A percentile compares a stretch with the other conserved stretches of the same genome.
Evolutionary conservation across 139 green algal species (phyloP).

Genomic region (Tetradesmus lagerheimii): DNA sequence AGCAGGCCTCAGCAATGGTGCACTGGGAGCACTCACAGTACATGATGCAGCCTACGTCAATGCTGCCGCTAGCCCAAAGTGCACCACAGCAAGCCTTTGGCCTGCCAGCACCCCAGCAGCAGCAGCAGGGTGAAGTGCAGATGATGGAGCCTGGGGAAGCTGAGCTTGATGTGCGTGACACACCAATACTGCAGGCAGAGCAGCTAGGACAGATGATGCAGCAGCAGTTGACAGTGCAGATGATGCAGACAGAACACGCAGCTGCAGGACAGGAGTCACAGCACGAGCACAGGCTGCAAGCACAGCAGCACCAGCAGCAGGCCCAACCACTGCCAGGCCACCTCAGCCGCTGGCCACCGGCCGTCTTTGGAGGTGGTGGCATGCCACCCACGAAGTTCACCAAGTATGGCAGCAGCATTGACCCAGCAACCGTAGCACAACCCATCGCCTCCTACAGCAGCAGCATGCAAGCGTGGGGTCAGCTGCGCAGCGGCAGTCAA

Average conservation of each 20-base stretch:
- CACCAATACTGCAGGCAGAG: background rate
- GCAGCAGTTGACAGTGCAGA: background rate
- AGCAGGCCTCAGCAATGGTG: too few species aligned
- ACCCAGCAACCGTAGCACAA: background rate
- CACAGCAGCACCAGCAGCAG: background rate
- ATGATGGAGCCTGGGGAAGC: background rate
- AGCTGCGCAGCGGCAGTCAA: background rate
- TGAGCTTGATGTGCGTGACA: background rate
- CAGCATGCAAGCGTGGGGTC: background rate
- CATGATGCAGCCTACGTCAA: too few species aligned
- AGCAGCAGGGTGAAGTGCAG: background rate
- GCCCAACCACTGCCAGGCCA: too few species aligned
- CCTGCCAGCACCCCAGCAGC: background rate
- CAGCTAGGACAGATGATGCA: too few species aligned
- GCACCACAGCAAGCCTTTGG: too few species aligned
- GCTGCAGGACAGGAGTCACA: background rate
- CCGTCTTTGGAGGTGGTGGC: too few species aligned
- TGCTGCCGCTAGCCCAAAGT: too few species aligned
- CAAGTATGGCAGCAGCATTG: background rate
- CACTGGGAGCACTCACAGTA: too few species aligned
- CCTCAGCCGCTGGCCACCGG: too few species aligned
- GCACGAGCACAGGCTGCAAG: background rate
- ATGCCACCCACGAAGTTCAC: too few species aligned
- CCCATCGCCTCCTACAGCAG: background rate
- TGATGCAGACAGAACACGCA: background rate